phyloP scores from a whole-genome alignment of 768 basidiomycete species.

The Clitopilus passeckerianus region DNA sequence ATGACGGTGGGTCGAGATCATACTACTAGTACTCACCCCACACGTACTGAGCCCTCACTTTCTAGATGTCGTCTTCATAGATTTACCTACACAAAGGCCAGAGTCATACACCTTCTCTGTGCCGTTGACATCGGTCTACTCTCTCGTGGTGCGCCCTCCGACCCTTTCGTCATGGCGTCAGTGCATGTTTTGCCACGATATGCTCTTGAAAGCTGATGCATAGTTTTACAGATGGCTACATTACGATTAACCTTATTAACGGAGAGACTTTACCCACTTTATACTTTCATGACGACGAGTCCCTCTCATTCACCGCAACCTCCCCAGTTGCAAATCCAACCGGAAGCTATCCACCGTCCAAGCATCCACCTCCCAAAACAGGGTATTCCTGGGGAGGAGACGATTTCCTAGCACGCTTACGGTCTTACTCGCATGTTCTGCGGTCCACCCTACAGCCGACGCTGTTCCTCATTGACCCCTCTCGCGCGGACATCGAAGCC shows the following conservation, averaged over 20 bases:
- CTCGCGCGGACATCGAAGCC: constrained; percentile 85
- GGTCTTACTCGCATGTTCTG: constrained; percentile 74
- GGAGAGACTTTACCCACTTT: constrained; percentile 85
- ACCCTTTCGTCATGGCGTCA: constrained; percentile 81
- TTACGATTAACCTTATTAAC: constrained; percentile 84
- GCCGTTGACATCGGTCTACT: constrained; percentile 84
- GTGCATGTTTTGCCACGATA: constrained; percentile 11
- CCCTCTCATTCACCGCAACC: constrained; percentile 60
- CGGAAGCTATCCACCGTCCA: constrained; percentile 62
- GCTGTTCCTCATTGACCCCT: constrained; percentile 90
- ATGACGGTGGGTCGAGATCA: constrained; percentile 50
- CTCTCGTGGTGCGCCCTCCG: constrained; percentile 80
- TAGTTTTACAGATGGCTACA: constrained; percentile 63
- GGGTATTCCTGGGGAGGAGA: constrained; percentile 82
- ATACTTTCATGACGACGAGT: constrained; percentile 97
- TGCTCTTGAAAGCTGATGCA: neutral
- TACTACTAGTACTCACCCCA: neutral
- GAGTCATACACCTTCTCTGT: constrained; percentile 97
- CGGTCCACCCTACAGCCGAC: constrained; percentile 83
- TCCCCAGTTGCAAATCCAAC: constrained; percentile 30
- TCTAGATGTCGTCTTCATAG: constrained; percentile 79
- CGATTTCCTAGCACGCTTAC: constrained; percentile 72
- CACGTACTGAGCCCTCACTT: neutral
- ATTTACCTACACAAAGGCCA: constrained; percentile 75
- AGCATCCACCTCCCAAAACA: constrained; percentile 35